Evolutionary conservation across 495 filamentous ascomycete genomes (phyloP), one percentile per base, ranked within the genome.

Genomic region (Opeltia flavorubescens): DNA sequence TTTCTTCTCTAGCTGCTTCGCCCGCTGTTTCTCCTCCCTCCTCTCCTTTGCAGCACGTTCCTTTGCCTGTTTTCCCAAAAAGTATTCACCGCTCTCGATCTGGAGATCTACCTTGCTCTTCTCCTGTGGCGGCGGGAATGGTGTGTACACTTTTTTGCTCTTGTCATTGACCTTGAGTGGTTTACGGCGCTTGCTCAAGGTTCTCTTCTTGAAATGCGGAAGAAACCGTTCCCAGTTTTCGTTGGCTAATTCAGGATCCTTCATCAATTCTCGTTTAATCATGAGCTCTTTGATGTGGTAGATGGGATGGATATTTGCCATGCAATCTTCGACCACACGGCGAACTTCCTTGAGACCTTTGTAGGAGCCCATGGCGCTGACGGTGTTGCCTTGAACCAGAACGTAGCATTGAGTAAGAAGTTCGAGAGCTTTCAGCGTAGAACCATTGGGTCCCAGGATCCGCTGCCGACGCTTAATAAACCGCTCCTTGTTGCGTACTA

Each of bases 261-360:
- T 95, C 41, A 83, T 84, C n/a, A 99, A 71, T 65, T 99, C 93
- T 24, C 89, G 82, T 68, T 94, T 95, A 68, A 99, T 94, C 91
- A 96, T 95, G 59, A 96, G 75, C 62, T 95, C 89, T 69, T 99
- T 99, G 69, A 99, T 89, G 57, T 89, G 78, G 64, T 93, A 94
- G 55, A 88, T 88, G 1, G 84, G 82, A 59, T 93, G 87, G 52
- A 95, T 79, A 61, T 99, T 99, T 28, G 77, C 77, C 93, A 99
- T 96, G 65, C 86, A 94, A 62, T 95, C 91, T 61, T 94, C 81
- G 4, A 99, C 75, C 6, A 96, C 80, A 15, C 86, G 71, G 42
- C 93, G 81, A 9, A 95, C 79, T 59, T 95, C 88, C 63, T 96
- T 96, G 35, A 99, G 63, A 12, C 88, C 87, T 63, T 94, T 93